Conservation (phyloP, 176 grass and related monocot species). For the Stipa capillata region DNA sequence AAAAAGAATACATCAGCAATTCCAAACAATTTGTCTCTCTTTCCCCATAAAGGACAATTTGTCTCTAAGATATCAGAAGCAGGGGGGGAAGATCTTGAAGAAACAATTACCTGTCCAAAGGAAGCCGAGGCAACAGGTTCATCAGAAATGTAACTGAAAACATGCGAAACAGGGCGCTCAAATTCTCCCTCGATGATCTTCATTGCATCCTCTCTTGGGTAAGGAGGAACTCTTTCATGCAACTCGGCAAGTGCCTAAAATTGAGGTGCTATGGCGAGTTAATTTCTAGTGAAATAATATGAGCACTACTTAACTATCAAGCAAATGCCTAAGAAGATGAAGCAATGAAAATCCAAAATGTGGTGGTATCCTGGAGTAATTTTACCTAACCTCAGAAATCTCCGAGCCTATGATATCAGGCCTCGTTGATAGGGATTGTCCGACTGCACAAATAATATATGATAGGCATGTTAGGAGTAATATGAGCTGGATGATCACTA, state of each 20-base stretch:
- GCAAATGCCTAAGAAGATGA: background rate
- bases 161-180: slow-evolving; percentile 34
- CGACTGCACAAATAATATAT: slow-evolving; percentile 59
- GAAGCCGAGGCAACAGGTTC: slow-evolving; percentile 79
- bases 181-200: slow-evolving; percentile 78
- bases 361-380: background rate
- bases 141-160: slow-evolving; percentile 82
- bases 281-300: slow-evolving; percentile 12
- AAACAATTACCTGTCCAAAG: slow-evolving; percentile 71
- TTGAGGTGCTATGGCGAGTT: slow-evolving; percentile 1
- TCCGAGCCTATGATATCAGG: slow-evolving; percentile 92
- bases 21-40: background rate
- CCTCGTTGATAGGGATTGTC: slow-evolving; percentile 92
- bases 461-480: slow-evolving; percentile 31
- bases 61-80: background rate
- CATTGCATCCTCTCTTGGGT: slow-evolving; percentile 70
- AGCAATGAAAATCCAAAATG: background rate
- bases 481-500: background rate
- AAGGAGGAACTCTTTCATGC: slow-evolving; percentile 86
- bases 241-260: slow-evolving; percentile 72
- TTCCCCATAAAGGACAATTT: too few species aligned
- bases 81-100: background rate
- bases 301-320: background rate
- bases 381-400: slow-evolving; percentile 92
- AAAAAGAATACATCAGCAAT: background rate